A percentile compares a stretch with the other conserved stretches of the same genome.
Evolutionary conservation across 495 filamentous ascomycete species (phyloP).

Genomic region (Pyronema domesticum): DNA sequence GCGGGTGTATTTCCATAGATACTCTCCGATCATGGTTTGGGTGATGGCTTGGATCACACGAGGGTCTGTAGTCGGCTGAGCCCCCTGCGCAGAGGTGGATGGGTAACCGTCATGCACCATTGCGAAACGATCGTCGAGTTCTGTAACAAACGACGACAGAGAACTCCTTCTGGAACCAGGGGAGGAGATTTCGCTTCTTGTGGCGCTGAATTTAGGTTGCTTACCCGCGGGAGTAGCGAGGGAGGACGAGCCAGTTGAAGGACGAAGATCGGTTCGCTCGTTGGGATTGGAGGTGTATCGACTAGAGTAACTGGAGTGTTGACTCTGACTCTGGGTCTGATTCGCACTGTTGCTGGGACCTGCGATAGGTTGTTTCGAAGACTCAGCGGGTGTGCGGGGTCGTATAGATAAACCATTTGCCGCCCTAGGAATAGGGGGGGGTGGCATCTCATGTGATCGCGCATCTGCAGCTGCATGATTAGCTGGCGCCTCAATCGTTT

Average conservation of each 20-base stretch:
- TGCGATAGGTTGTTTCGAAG: constrained; percentile 6
- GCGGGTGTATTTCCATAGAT: constrained; percentile 96
- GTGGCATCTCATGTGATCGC: constrained; percentile 18
- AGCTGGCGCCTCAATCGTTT: too few species aligned
- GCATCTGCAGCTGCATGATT: too few species aligned
- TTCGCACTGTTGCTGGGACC: constrained; percentile 17
- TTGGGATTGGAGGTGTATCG: too few species aligned
- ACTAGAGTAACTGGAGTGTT: neutral
- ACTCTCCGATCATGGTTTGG: constrained; percentile 98
- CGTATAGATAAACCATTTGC: constrained; percentile 27
- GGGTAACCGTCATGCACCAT: constrained; percentile 41
- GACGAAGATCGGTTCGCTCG: too few species aligned
- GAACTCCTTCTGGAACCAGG: constrained; percentile 49
- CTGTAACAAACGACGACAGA: constrained; percentile 84
- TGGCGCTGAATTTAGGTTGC: constrained; percentile 35
- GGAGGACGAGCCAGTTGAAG: too few species aligned
- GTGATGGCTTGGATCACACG: constrained; percentile 99
- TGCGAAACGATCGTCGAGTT: constrained; percentile 79
- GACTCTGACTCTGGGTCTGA: neutral
- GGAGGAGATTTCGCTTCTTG: constrained; percentile 38
- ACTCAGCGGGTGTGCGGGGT: constrained; percentile 48
- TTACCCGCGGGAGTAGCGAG: constrained; percentile 27
- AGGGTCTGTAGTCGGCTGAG: constrained; percentile 51
- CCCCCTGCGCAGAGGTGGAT: constrained; percentile 25
- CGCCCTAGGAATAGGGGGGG: constrained; percentile 47